Evolutionary conservation across 1,139 yeast species (phyloP), one percentile per base, ranked within the genome.

Genomic region (Hansenula anomala): DNA sequence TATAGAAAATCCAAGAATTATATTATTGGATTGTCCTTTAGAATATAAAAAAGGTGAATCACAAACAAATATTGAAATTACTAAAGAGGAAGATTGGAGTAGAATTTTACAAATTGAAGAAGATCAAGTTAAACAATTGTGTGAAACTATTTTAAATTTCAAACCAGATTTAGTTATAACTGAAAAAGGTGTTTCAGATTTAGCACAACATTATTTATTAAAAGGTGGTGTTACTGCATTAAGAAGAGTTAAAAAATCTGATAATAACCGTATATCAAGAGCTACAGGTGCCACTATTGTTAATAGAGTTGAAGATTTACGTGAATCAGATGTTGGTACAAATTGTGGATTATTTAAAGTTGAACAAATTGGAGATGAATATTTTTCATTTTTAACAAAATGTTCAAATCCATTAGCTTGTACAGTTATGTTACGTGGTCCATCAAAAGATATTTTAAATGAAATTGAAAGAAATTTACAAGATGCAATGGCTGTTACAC

Each of bases 31-130:
- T 65, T 90, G 97, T 64, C 97, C 99, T 16, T 72, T 94, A 55
- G 99, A 94, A 66, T 94, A 94, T 68, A 94, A 94, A 68, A 94
- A 94, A 74, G 99, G 98, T 45, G 99, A 94, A 67, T 89, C 97
- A 3, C 98, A 94, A 64, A 92, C 98, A 41, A 92, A 92, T 64
- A 89, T 94, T 54, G 99, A 94, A 69, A 90, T 94, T 63, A 84
- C 96, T 37, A 88, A 88, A 58, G 97, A 92, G 63, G 88, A 82
- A 45, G 98, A 94, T 67, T 94, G 98, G 97, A 84, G 84, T 62
- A 79, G 97, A 65, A 80, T 90, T 47, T 71, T 94, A 56, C 92
- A 92, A 67, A 92, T 94, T 57, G 99, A 94, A 67, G 99, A 94
- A 68, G 98, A 94, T 63, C 99, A 94, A 67, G 92, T 94, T 47